phyloP scores from a whole-genome alignment of 306 rosid genomes.

The Inga laurina region DNA sequence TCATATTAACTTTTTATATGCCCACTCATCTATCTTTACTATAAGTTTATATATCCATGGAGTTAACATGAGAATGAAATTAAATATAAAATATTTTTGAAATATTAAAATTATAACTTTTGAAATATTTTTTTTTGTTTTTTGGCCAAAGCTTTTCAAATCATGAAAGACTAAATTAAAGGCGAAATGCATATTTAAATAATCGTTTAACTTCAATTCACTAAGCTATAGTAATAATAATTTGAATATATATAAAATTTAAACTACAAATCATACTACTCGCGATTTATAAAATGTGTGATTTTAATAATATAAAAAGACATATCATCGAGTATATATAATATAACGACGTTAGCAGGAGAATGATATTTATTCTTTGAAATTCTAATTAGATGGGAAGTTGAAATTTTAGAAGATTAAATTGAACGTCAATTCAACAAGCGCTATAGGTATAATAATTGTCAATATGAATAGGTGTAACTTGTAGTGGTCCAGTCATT shows the following conservation, averaged over 20 bases:
- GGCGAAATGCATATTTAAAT: not conserved
- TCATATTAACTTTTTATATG: no score
- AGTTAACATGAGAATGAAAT: not conserved
- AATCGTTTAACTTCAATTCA: not conserved
- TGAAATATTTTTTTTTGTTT: no score
- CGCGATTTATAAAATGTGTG: no score
- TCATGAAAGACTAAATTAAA: no score
- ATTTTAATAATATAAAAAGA: no score
- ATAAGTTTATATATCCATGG: not conserved
- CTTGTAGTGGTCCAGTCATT: conserved; percentile 42
- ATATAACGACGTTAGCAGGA: not conserved
- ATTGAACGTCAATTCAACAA: not conserved
- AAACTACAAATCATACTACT: not conserved
- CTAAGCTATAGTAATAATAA: not conserved
- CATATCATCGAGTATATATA: not conserved
- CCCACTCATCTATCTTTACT: not conserved
- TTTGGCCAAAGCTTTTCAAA: no score
- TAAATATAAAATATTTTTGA: no score
- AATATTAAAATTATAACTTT: no score
- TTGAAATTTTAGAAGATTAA: not conserved
- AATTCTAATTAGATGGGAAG: not conserved
- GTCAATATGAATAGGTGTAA: conserved; percentile 11
- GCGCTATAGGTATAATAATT: not conserved
- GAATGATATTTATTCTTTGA: not conserved
- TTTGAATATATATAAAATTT: not conserved